These are phyloP conservation scores for Dictyostelium capitatum DNA, from an alignment of 78 protist species.

Conservation along the genomic window DNA sequence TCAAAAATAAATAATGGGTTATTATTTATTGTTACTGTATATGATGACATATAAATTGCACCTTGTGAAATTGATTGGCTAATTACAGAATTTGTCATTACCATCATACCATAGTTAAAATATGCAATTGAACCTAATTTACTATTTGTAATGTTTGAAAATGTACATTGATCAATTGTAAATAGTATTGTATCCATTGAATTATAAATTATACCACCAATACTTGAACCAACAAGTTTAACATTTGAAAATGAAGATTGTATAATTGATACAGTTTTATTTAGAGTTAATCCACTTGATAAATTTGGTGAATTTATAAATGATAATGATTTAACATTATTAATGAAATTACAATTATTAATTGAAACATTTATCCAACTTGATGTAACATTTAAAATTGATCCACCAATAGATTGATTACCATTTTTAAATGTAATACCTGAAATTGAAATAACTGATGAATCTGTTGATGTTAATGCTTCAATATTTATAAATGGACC, in stretches of 20 bases:
- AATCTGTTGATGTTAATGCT: no score
- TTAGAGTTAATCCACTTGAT: not conserved
- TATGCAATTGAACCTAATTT: not conserved
- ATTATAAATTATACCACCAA: not conserved
- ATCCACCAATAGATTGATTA: not conserved
- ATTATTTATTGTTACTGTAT: no score
- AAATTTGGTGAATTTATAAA: not conserved
- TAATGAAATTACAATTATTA: no score
- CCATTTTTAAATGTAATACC: not conserved
- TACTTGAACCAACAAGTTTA: no score
- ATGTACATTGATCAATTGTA: not conserved
- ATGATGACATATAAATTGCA: no score
- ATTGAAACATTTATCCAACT: no score
- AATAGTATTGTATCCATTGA: not conserved
- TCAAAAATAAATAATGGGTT: no score
- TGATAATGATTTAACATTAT: not conserved
- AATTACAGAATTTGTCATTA: not conserved
- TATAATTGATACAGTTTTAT: not conserved
- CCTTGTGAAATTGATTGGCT: not conserved
- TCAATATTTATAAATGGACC: no score
- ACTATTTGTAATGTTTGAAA: no score
- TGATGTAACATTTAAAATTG: not conserved
- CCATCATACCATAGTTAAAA: not conserved
- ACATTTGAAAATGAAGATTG: no score
- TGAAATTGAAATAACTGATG: not conserved